Conservation (phyloP, 2,329 filamentous ascomycete genomes). For the Colletotrichum magnum region DNA sequence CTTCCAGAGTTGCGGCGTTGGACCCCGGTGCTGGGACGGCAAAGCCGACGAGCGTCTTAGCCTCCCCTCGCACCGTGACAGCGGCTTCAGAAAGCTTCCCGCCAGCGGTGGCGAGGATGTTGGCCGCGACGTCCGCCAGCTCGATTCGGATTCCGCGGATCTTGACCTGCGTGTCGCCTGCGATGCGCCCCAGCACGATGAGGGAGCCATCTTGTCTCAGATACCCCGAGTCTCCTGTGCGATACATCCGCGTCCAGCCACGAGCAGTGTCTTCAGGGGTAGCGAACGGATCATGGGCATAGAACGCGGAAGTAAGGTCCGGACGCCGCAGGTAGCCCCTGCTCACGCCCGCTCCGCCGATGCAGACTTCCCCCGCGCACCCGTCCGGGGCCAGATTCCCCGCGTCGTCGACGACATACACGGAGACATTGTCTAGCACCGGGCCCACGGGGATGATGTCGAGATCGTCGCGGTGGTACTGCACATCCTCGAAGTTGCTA, state of each 20-base stretch:
- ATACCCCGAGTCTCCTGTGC: conserved; percentile 57
- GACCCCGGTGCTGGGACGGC: conserved; percentile 43
- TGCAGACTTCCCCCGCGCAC: conserved; percentile 50
- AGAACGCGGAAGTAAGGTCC: conserved; percentile 37
- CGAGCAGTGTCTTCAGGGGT: conserved; percentile 22
- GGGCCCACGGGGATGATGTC: too few relatives aligned
- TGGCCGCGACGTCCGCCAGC: conserved; percentile 55
- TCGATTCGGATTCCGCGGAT: conserved; percentile 62
- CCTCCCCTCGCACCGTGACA: conserved; percentile 43
- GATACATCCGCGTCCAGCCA: conserved; percentile 49
- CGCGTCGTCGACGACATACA: conserved; percentile 58
- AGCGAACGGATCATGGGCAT: conserved; percentile 41
- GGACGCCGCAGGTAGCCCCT: conserved; percentile 55
- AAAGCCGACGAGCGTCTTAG: conserved; percentile 47
- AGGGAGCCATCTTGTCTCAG: conserved; percentile 52
- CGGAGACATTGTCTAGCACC: conserved; percentile 49
- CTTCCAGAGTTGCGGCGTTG: not conserved
- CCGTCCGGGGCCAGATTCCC: conserved; percentile 55
- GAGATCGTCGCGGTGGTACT: not conserved
- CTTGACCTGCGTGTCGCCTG: conserved; percentile 61
- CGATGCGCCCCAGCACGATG: conserved; percentile 53
- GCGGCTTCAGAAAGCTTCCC: conserved; percentile 43
- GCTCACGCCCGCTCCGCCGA: conserved; percentile 57
- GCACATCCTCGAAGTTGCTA: conserved; percentile 19
- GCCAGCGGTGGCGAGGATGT: conserved; percentile 42